These are phyloP conservation scores for Bacidia gigantensis DNA, from an alignment of 495 filamentous ascomycete species.

Conservation along the genomic window DNA sequence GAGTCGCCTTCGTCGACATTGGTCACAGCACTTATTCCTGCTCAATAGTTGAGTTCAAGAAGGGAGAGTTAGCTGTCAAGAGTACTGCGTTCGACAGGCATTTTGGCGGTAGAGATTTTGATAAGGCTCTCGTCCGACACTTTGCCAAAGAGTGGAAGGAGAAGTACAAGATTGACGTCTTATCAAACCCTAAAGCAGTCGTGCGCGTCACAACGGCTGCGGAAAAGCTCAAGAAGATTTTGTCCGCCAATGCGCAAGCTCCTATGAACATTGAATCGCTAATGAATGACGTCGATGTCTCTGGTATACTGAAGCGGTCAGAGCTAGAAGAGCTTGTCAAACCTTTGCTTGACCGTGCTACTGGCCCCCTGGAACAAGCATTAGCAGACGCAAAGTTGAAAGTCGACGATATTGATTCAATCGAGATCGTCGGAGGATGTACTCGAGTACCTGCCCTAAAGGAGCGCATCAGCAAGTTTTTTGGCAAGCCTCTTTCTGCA, in stretches of 20 bases:
- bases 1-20: conserved; percentile 90
- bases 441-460: conserved; percentile 92
- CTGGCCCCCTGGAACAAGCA: conserved; percentile 70
- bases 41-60: conserved; percentile 91
- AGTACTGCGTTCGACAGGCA: conserved; percentile 88
- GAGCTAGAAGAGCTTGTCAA: conserved; percentile 83
- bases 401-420: conserved; percentile 78
- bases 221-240: conserved; percentile 98
- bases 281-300: conserved; percentile 95
- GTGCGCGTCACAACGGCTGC: conserved; percentile 73
- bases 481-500: conserved; percentile 83
- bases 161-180: conserved; percentile 84
- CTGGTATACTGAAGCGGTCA: conserved; percentile 78
- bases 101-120: conserved; percentile 95
- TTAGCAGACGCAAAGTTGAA: conserved; percentile 82
- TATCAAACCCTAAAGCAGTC: conserved; percentile 74
- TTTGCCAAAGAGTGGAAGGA: conserved; percentile 90
- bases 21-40: conserved; percentile 91
- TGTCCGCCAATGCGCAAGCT: conserved; percentile 86
- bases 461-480: conserved; percentile 77
- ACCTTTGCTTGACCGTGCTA: conserved; percentile 65
- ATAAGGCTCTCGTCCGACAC: conserved; percentile 86
- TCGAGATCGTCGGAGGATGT: conserved; percentile 90
- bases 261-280: conserved; percentile 97
- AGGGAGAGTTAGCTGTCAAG: conserved; percentile 91